phyloP scores from a whole-genome alignment of 805 yeast species.

The Saccharomycopsis guyanensis region DNA sequence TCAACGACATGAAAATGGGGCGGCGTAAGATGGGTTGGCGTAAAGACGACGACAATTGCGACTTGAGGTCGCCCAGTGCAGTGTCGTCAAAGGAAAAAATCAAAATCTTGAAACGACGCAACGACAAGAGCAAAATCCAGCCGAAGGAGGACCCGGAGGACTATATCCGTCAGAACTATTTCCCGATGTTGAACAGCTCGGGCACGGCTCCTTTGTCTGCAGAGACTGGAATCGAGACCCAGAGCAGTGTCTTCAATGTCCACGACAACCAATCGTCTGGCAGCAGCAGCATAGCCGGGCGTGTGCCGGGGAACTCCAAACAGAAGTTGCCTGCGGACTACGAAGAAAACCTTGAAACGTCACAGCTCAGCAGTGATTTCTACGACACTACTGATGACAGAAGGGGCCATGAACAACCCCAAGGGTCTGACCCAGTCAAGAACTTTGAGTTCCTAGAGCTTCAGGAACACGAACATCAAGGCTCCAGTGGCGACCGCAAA shows the following conservation, averaged over 20 bases:
- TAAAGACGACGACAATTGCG: no score
- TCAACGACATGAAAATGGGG: conserved; percentile 7
- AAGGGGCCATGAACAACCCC: no score
- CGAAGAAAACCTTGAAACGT: neutral
- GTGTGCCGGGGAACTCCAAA: no score
- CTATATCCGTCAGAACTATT: conserved; percentile 14
- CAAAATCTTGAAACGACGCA: conserved; percentile 20
- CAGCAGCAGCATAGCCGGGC: no score
- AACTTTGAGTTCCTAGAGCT: conserved; percentile 5
- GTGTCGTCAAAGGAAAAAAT: conserved; percentile 22
- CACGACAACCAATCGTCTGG: conserved; percentile 4
- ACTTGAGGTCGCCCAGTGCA: neutral
- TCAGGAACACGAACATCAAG: no score
- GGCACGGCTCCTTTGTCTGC: neutral
- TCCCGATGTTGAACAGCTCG: conserved; percentile 7
- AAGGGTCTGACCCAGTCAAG: no score
- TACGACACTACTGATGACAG: neutral
- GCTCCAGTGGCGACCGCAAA: neutral
- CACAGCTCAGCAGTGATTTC: neutral
- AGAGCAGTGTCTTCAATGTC: no score
- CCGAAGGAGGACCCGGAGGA: conserved; percentile 17
- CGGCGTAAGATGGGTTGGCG: neutral
- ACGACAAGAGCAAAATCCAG: conserved; percentile 25
- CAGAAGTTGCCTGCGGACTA: neutral
- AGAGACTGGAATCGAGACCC: no score